phyloP scores from a whole-genome alignment of 345 rosid species.

The Syzygium aromaticum region DNA sequence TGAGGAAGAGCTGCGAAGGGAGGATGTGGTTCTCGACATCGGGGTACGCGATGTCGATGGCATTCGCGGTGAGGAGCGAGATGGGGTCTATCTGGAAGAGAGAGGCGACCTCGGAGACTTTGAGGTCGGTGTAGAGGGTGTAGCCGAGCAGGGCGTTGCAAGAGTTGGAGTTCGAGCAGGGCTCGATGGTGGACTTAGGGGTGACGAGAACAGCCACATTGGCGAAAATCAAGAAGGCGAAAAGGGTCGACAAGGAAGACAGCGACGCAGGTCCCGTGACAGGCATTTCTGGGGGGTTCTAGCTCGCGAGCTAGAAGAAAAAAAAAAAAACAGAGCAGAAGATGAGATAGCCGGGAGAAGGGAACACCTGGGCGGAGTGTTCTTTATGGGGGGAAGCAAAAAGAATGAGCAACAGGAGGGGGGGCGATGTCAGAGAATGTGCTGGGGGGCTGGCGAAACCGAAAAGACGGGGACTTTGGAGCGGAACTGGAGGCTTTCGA shows the following conservation, averaged over 20 bases:
- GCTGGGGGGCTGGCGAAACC: neutral
- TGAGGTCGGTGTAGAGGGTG: conserved; percentile 90
- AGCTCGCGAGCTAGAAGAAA: too few species aligned
- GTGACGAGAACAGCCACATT: conserved; percentile 16
- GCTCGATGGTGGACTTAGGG: conserved; percentile 88
- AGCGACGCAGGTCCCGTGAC: neutral
- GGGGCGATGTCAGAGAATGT: neutral
- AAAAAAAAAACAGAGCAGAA: neutral
- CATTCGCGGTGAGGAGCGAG: conserved; percentile 62
- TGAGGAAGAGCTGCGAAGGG: conserved; percentile 73
- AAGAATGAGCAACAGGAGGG: neutral
- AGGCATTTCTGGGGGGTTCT: neutral
- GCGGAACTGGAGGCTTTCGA: neutral
- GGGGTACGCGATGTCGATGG: conserved; percentile 87
- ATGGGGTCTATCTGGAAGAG: conserved; percentile 90
- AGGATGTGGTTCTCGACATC: conserved; percentile 93
- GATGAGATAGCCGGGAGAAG: neutral
- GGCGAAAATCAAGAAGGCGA: conserved; percentile 19
- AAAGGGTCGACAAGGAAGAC: neutral
- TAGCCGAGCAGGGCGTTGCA: conserved; percentile 86
- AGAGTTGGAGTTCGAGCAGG: conserved; percentile 70
- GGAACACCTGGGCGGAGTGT: neutral
- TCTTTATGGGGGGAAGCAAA: neutral
- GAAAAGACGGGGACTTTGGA: neutral
- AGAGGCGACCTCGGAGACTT: conserved; percentile 80